A percentile compares a stretch with the other conserved stretches of the same genome.
Conservation (phyloP, 306 rosid species). For the Carpinus viminea region DNA sequence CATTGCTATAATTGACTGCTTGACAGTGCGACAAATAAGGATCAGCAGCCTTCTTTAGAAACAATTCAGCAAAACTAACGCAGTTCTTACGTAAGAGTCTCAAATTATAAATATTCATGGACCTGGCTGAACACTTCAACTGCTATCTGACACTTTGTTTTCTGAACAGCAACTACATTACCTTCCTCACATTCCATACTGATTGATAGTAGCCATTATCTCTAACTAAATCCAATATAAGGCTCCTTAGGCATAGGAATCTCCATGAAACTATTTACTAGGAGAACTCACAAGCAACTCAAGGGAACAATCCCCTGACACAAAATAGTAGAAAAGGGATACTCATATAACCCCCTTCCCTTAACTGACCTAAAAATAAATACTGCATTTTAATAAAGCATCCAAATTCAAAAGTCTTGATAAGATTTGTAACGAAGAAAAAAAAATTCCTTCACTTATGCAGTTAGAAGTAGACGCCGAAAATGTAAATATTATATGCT, state of each 20-base stretch:
- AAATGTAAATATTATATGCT: background rate
- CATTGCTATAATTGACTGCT: too few relatives aligned
- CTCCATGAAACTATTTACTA: background rate
- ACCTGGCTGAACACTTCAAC: background rate
- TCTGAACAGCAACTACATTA: background rate
- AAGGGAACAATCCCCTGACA: background rate
- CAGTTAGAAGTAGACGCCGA: constrained; percentile 13
- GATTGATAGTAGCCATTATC: background rate
- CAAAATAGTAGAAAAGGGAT: background rate
- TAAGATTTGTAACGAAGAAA: constrained; percentile 1
- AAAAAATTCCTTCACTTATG: constrained; percentile 4
- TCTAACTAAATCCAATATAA: background rate
- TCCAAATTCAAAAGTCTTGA: constrained; percentile 17
- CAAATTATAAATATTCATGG: background rate
- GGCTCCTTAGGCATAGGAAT: too few relatives aligned
- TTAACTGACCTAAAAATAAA: constrained; percentile 19
- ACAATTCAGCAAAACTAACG: background rate
- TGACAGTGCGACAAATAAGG: background rate
- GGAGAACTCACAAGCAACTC: background rate
- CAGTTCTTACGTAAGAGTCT: background rate
- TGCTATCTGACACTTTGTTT: background rate
- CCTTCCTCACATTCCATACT: background rate
- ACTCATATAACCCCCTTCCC: background rate
- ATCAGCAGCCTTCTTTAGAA: background rate
- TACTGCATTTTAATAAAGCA: constrained; percentile 18